Evolutionary conservation across 164 flowering plant genomes (phyloP), one percentile per base, ranked within the genome.

Genomic region (Liriodendron chinense): DNA sequence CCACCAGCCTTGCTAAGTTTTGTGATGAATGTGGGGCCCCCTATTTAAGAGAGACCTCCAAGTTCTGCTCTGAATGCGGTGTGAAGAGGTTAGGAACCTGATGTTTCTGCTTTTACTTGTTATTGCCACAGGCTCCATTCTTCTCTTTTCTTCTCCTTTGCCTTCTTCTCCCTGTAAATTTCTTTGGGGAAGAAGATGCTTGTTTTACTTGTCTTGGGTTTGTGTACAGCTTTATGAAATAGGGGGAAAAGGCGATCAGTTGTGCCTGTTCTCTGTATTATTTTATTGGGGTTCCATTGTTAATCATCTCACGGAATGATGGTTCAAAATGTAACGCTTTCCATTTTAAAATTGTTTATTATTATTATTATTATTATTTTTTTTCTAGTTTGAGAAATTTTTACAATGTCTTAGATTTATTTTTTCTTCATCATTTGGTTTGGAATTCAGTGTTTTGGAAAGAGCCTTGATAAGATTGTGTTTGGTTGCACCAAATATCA

Each of bases 31-130:
- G 97, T 83, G 99, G 99, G 0, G 85, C 89, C 25, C 90, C 88
- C 6, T 96, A 91, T 81, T 69, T 94, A 75, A 85, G 98, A 77
- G 97, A 94, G 77, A 92, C 93, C 64, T 96, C 98, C 47, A 96
- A 96, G 82, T 96, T 89, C 81, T 96, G 99, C 86, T 90, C 98
- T 34, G 96, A 92, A 82, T 92, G 98, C 70, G 97, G 99, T 71
- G 75, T 81, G 22, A 94, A 92, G 87, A 87, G 99, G 85, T 77
- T 91, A 62, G 97, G 99, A 78, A 91, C 77, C 18, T 96, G 83
- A 94, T 72, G 22, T 18, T 59, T 72, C 23, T 23, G 1, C 8
- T 7, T 24, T 50, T 21, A 1, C 18, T n/a, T 53, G 59, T 12
- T 53, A 16, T 53, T 12, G 59, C 20, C 59, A 14, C 59, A 53